Conservation (phyloP, 2,329 filamentous ascomycete species). For the Apiospora aurea region DNA sequence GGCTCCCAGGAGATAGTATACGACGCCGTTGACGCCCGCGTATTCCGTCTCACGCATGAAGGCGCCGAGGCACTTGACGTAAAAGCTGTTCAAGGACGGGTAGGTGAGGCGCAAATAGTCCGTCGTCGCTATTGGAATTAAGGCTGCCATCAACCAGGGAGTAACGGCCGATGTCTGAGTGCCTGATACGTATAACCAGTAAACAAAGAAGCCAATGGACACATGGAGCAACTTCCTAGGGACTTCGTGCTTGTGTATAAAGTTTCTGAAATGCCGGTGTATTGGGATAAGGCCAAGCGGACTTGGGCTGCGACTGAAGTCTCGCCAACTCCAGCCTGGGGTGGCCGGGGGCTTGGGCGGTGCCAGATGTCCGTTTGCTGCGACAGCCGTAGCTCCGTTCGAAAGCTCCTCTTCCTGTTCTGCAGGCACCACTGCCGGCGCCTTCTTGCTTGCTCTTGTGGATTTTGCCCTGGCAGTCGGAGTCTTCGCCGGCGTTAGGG, state of each 20-base stretch:
- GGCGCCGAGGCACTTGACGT: conserved; percentile 83
- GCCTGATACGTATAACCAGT: conserved; percentile 83
- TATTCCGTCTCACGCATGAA: conserved; percentile 98
- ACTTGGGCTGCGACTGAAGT: conserved; percentile 89
- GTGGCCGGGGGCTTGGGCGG: conserved; percentile 66
- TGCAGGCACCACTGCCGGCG: conserved; percentile 43
- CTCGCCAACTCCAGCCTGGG: conserved; percentile 80
- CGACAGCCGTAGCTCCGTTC: conserved; percentile 33
- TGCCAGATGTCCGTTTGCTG: conserved; percentile 73
- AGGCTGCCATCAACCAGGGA: conserved; percentile 79
- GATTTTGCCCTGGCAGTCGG: conserved; percentile 18
- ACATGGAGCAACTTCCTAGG: conserved; percentile 93
- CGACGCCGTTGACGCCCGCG: conserved; percentile 92
- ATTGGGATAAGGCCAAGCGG: conserved; percentile 95
- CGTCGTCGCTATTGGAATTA: conserved; percentile 83
- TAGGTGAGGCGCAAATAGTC: conserved; percentile 87
- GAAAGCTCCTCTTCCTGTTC: conserved; percentile 28
- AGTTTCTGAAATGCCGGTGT: conserved; percentile 87
- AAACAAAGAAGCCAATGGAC: conserved; percentile 93
- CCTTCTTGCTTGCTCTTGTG: conserved; percentile 30
- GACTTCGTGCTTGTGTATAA: conserved; percentile 97
- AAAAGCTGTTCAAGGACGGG: conserved; percentile 82
- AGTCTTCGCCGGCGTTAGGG: conserved; percentile 59
- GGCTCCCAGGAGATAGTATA: conserved; percentile 92
- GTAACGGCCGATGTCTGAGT: conserved; percentile 80